phyloP scores from a whole-genome alignment of 345 rosid genomes.

The Arabis hirsuta region DNA sequence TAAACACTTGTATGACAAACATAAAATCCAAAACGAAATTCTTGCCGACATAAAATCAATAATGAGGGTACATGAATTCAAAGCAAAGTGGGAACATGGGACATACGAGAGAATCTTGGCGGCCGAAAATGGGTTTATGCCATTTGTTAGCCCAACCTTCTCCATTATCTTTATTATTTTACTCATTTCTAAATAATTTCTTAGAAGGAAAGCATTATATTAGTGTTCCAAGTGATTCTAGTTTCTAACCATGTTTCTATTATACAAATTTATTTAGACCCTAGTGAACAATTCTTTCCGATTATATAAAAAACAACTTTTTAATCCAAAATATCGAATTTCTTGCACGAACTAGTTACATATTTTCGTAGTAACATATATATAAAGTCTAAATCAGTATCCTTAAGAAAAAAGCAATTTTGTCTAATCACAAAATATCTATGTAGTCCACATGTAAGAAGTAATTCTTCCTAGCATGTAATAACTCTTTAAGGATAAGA shows the following conservation, averaged over 20 bases:
- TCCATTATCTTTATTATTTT: conserved; percentile 35
- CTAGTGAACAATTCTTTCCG: not conserved
- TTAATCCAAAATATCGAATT: not conserved
- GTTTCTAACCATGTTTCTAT: not conserved
- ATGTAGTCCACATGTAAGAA: not conserved
- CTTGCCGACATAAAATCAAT: conserved; percentile 36
- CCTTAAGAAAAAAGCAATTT: not conserved
- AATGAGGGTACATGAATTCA: conserved; percentile 16
- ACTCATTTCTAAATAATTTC: not conserved
- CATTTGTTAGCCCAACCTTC: conserved; percentile 27
- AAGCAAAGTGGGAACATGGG: conserved; percentile 39
- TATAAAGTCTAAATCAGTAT: not conserved
- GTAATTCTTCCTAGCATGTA: not conserved
- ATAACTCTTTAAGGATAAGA: not conserved
- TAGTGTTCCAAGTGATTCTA: not conserved
- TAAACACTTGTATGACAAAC: not conserved
- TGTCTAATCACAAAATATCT: not conserved
- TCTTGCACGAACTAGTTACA: not conserved
- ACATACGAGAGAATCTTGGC: conserved; percentile 39
- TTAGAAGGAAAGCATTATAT: not conserved
- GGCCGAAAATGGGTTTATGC: conserved; percentile 30
- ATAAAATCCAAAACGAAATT: not conserved
- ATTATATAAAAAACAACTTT: not conserved
- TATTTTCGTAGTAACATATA: not conserved
- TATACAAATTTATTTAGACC: not conserved